Percentiles rank a stretch among this genome's conserved stretches.
Evolutionary conservation across 2,329 filamentous ascomycete species (phyloP).

Genomic region (Xylariales sp.): DNA sequence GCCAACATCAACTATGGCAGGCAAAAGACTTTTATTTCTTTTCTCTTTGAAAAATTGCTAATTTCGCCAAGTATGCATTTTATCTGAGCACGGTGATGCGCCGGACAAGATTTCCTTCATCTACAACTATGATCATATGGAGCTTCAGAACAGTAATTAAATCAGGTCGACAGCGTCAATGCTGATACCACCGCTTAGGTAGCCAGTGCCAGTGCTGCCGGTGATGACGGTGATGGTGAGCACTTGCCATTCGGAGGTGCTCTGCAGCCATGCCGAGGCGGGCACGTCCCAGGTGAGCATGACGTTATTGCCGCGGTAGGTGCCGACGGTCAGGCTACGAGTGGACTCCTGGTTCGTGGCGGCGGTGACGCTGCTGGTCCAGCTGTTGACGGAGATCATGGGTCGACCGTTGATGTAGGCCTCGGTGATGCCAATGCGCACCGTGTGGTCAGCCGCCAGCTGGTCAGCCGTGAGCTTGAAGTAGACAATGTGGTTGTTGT

Average conservation of each 20-base stretch:
- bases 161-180: constrained; percentile 23
- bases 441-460: constrained; percentile 17
- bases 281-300: constrained; percentile 23
- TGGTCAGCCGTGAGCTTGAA: constrained; percentile 27
- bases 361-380: constrained; percentile 18
- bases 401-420: constrained; percentile 25
- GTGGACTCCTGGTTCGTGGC: constrained; percentile 24
- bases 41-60: too few species aligned
- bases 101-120: too few species aligned
- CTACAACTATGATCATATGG: too few species aligned
- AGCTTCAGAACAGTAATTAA: too few species aligned
- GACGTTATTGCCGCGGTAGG: constrained; percentile 25
- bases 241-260: constrained; percentile 21
- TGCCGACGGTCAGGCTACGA: constrained; percentile 26
- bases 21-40: too few species aligned
- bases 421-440: constrained; percentile 27
- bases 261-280: constrained; percentile 20
- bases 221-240: constrained; percentile 24
- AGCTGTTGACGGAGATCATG: constrained; percentile 24
- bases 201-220: constrained; percentile 19
- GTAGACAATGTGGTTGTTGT: constrained; percentile 35
- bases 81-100: too few species aligned
- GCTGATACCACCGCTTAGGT: constrained; percentile 23
- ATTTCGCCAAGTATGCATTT: too few species aligned
- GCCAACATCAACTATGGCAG: too few species aligned